phyloP scores from a whole-genome alignment of 2,329 filamentous ascomycete genomes.

The Ophiocordyceps camponoti-saundersi region DNA sequence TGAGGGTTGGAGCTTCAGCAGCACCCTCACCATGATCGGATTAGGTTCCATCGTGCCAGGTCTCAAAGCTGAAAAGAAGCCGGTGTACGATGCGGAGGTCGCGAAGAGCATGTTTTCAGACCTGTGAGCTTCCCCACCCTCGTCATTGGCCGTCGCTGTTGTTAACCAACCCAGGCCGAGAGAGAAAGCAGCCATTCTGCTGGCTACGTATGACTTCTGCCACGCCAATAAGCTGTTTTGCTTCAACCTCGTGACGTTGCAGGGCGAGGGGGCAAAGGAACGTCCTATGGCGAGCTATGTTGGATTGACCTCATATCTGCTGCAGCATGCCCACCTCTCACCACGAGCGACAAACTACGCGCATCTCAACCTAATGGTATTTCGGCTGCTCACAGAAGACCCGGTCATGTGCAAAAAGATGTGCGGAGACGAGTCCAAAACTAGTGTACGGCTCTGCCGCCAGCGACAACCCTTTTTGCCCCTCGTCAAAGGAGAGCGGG shows the following conservation, averaged over 20 bases:
- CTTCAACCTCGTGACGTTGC: slow-evolving; percentile 56
- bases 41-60: slow-evolving; percentile 59
- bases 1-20: slow-evolving; percentile 73
- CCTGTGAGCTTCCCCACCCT: slow-evolving; percentile 38
- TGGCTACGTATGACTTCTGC: slow-evolving; percentile 83
- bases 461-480: slow-evolving; percentile 80
- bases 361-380: slow-evolving; percentile 67
- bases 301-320: slow-evolving; percentile 79
- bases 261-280: slow-evolving; percentile 47
- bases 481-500: slow-evolving; percentile 51
- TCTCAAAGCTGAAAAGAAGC: slow-evolving; percentile 39
- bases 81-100: slow-evolving; percentile 56
- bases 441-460: slow-evolving; percentile 65
- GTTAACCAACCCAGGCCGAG: slow-evolving; percentile 41
- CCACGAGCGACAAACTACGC: slow-evolving; percentile 64
- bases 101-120: slow-evolving; percentile 66
- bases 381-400: slow-evolving; percentile 80
- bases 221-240: slow-evolving; percentile 94
- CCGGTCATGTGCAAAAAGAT: slow-evolving; percentile 65
- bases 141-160: neutral
- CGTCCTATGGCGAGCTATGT: slow-evolving; percentile 67
- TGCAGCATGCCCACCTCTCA: slow-evolving; percentile 84
- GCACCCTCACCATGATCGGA: slow-evolving; percentile 69
- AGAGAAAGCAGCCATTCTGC: slow-evolving; percentile 59
- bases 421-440: slow-evolving; percentile 61